Conservation (phyloP, 1,139 yeast species). For the Debaryomyces nepalensis region DNA sequence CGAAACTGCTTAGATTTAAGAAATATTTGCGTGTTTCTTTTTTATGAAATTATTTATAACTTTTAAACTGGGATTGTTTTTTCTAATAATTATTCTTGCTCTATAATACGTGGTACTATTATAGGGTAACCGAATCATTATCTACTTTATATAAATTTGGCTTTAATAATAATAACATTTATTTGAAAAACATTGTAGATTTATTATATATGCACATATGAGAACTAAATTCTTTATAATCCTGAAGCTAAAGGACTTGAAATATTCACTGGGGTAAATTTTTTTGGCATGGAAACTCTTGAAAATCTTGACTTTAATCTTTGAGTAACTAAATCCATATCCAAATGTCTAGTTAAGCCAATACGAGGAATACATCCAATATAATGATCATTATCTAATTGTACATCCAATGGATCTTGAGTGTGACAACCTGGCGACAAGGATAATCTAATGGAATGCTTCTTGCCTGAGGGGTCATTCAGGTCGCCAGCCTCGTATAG, state of each 20-base stretch:
- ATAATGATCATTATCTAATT: slow-evolving; percentile 93
- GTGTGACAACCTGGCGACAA: slow-evolving; percentile 98
- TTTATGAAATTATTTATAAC: slow-evolving; percentile 5
- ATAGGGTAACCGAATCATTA: not conserved
- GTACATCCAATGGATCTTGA: slow-evolving; percentile 95
- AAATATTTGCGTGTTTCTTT: not conserved
- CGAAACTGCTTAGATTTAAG: slow-evolving; percentile 46
- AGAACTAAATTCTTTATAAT: slow-evolving; percentile 16
- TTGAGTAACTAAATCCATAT: slow-evolving; percentile 85
- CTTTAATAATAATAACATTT: slow-evolving; percentile 1
- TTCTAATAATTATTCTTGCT: not conserved
- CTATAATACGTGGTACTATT: slow-evolving; percentile 13
- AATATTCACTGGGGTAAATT: slow-evolving; percentile 87
- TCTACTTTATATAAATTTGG: slow-evolving; percentile 3
- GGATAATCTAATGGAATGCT: slow-evolving; percentile 84
- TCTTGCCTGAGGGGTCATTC: slow-evolving; percentile 62
- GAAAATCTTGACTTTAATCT: slow-evolving; percentile 80
- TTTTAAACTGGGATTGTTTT: slow-evolving; percentile 1
- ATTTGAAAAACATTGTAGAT: slow-evolving; percentile 1
- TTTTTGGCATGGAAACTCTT: slow-evolving; percentile 89
- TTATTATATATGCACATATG: not conserved
- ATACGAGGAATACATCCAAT: slow-evolving; percentile 94
- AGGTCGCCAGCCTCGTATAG: slow-evolving; percentile 81
- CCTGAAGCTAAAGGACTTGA: slow-evolving; percentile 61
- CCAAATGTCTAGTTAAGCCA: slow-evolving; percentile 89